phyloP scores from a whole-genome alignment of 2,329 filamentous ascomycete genomes.

The Penicillium sp. region DNA sequence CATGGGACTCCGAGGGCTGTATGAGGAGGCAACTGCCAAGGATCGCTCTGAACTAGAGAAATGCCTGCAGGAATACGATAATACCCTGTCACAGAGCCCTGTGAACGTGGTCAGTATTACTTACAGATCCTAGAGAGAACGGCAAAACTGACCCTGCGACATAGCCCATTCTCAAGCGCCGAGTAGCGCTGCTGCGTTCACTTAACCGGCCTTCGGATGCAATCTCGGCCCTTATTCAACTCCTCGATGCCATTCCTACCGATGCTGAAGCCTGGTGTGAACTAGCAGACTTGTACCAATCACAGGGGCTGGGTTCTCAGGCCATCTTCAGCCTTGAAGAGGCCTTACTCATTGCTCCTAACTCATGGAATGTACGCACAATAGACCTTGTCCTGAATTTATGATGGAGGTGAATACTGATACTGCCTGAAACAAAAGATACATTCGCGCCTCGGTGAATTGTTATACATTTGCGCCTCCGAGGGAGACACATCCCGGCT shows the following conservation, averaged over 20 bases:
- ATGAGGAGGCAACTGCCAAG: conserved; percentile 75
- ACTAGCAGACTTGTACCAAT: conserved; percentile 78
- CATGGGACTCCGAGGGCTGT: conserved; percentile 75
- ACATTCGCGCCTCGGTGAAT: conserved; percentile 80
- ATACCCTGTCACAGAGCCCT: conserved; percentile 66
- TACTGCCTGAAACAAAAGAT: conserved; percentile 51
- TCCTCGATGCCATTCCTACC: conserved; percentile 79
- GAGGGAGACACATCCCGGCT: conserved; percentile 45
- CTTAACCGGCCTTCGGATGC: conserved; percentile 69
- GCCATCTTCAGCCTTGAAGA: conserved; percentile 88
- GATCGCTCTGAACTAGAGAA: conserved; percentile 62
- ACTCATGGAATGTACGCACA: conserved; percentile 83
- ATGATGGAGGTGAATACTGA: conserved; percentile 2
- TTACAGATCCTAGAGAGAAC: neutral
- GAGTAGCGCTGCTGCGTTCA: conserved; percentile 72
- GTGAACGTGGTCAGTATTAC: conserved; percentile 68
- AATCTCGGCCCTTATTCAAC: conserved; percentile 65
- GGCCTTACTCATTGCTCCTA: conserved; percentile 77
- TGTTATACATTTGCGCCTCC: conserved; percentile 64
- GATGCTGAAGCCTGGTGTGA: conserved; percentile 94
- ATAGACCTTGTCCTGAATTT: neutral
- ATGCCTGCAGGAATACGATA: conserved; percentile 73
- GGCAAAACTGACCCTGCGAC: conserved; percentile 29
- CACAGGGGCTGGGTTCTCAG: conserved; percentile 73
- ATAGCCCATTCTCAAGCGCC: conserved; percentile 79